Conservation (phyloP, 768 basidiomycete genomes). For the Lactarius hengduanensis region DNA sequence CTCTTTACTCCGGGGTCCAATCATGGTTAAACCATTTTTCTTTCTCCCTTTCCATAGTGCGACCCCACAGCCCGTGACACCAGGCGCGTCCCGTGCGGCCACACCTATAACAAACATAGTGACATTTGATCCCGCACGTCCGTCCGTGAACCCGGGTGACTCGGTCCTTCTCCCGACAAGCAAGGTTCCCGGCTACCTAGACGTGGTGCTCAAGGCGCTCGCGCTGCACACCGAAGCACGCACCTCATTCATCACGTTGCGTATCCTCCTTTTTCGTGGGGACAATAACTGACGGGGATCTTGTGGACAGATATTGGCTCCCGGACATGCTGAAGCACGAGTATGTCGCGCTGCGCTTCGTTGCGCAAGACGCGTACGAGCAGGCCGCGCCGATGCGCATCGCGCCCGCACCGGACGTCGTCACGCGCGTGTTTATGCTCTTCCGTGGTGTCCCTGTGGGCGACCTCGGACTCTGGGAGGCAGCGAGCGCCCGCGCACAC, state of each 20-base stretch:
- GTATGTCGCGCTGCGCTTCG: conserved; percentile 45
- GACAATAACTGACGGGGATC: neutral
- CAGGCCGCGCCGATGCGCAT: conserved; percentile 27
- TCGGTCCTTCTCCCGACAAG: conserved; percentile 33
- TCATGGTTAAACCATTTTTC: neutral
- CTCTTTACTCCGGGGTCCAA: neutral
- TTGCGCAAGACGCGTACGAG: conserved; percentile 45
- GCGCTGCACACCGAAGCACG: conserved; percentile 44
- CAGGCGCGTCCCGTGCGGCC: neutral
- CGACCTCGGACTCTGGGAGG: conserved; percentile 34
- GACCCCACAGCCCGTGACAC: neutral
- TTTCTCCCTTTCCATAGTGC: conserved; percentile 12
- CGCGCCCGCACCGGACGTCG: conserved; percentile 43
- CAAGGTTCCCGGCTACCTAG: conserved; percentile 40
- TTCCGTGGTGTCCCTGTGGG: conserved; percentile 40
- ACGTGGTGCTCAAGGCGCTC: conserved; percentile 36
- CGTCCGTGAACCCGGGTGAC: conserved; percentile 10
- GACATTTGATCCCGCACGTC: conserved; percentile 19
- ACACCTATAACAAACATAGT: conserved; percentile 1
- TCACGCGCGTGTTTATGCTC: conserved; percentile 50
- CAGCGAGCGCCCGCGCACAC: conserved; percentile 28
- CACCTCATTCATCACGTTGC: conserved; percentile 47
- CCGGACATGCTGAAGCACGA: conserved; percentile 42
- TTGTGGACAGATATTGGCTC: conserved; percentile 40
- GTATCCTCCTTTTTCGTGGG: neutral